Base-by-base conservation (phyloP, 208 protist genomes). In the Trypanosoma avium region DNA sequence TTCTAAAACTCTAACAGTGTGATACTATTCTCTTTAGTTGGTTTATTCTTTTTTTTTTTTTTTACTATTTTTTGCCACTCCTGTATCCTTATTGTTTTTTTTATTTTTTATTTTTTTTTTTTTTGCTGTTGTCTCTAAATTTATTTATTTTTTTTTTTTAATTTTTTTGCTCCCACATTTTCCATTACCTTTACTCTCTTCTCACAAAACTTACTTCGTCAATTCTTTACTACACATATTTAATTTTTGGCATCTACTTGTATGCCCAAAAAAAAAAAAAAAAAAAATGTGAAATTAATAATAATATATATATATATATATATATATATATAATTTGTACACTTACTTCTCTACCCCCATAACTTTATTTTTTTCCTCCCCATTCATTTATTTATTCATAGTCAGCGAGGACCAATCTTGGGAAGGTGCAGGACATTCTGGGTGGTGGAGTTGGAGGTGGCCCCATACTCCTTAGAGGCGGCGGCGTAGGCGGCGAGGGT, bases 401-500 rank as follows among this genome's bases (percentile, higher is more conserved):
- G 27, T 74, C 53, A 58, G 19, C 32, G 57, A 45, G 22, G 29
- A 36, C 55, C 63, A 56, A 71, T 68, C 45, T 69, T 69, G 19
- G 64, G 65, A 5, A 70, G 43, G 27, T 58, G 59, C 19, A 33
- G 29, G 4, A 60, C 27, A 19, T 40, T 46, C 30, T 8, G 47
- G 3, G 32, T 17, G 5, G 21, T 32, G 8, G 2, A 24, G 12
- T 45, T 55, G 27, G 35, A 24, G 12, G 59, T 55, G 27, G 35
- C 35, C 0, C 32, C 33, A n/a, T 42, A 52, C 13, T 5, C 30
- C 22, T 47, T 56, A 6, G 32, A 47, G 2, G 22, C 29, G 4
- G 59, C 68, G 6, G 54, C 50, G 15, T 49, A 53, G 9, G 62
- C 52, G 12, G 57, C 38, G 13, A 29, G 13, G 5, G 24, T 53